These are phyloP conservation scores for Bacterosira constricta DNA, from an alignment of 108 stramenopile species.

Conservation along the genomic window DNA sequence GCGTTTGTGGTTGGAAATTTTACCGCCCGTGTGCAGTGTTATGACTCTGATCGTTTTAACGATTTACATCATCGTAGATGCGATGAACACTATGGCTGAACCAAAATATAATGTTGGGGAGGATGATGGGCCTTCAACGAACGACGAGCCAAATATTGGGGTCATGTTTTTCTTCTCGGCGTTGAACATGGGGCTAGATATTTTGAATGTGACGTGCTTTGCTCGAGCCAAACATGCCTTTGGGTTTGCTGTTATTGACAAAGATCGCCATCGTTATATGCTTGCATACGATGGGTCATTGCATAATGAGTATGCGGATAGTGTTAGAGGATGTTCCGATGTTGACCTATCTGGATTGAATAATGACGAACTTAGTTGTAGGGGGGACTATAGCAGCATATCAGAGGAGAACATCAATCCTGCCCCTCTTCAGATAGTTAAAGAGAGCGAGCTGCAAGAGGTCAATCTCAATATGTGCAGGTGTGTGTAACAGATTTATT, in stretches of 20 bases:
- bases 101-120: slow-evolving; percentile 2
- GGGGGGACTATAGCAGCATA: slow-evolving; percentile 15
- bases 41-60: slow-evolving; percentile 63
- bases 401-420: slow-evolving; percentile 15
- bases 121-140: neutral
- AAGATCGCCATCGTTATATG: slow-evolving; percentile 47
- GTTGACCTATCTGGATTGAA: slow-evolving; percentile 21
- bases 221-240: slow-evolving; percentile 65
- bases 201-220: slow-evolving; percentile 80
- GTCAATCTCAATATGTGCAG: slow-evolving; percentile 83
- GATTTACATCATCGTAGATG: slow-evolving; percentile 35
- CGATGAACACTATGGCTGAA: slow-evolving; percentile 14
- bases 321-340: slow-evolving; percentile 15
- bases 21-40: slow-evolving; percentile 75
- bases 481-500: slow-evolving; percentile 39
- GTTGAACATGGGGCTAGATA: slow-evolving; percentile 72
- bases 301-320: slow-evolving; percentile 44
- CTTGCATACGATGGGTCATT: slow-evolving; percentile 43
- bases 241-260: slow-evolving; percentile 53
- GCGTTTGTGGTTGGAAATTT: slow-evolving; percentile 64
- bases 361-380: slow-evolving; percentile 22
- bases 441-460: slow-evolving; percentile 26
- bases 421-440: slow-evolving; percentile 8
- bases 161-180: slow-evolving; percentile 78
- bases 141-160: slow-evolving; percentile 46